Percentiles rank a stretch among this genome's conserved stretches.
Conservation (phyloP, 164 flowering plant genomes). For the Litsea cubeba region DNA sequence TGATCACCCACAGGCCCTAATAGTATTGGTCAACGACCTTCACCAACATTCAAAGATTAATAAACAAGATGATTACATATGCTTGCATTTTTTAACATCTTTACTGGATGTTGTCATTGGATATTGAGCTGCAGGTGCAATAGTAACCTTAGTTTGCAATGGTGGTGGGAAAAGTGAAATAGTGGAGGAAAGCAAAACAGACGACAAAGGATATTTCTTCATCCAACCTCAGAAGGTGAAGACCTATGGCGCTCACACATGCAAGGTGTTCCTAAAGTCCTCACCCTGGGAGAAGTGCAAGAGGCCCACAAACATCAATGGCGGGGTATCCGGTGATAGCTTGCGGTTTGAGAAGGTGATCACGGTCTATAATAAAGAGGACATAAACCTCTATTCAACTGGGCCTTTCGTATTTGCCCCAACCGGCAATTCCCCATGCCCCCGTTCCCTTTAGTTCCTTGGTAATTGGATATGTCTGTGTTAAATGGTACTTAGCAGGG, state of each 20-base stretch:
- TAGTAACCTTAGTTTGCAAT: conserved; percentile 52
- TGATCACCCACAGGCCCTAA: too few species aligned
- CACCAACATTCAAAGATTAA: too few species aligned
- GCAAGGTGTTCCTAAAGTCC: conserved; percentile 31
- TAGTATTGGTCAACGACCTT: too few species aligned
- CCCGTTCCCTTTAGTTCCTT: neutral
- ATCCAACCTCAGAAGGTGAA: conserved; percentile 42
- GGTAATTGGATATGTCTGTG: neutral
- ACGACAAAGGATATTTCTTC: conserved; percentile 74
- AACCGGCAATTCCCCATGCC: neutral
- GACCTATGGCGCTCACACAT: conserved; percentile 40
- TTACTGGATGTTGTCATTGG: neutral
- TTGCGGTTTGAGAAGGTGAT: conserved; percentile 24
- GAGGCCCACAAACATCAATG: conserved; percentile 5
- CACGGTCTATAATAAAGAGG: neutral
- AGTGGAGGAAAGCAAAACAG: conserved; percentile 29
- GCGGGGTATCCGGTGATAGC: conserved; percentile 10
- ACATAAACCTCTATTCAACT: conserved; percentile 34
- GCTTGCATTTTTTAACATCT: neutral
- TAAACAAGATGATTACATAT: too few species aligned
- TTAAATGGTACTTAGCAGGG: neutral
- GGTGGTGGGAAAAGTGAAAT: conserved; percentile 36
- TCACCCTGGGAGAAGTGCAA: conserved; percentile 6
- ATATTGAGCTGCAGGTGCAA: conserved; percentile 41
- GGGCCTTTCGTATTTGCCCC: conserved; percentile 58